These are phyloP conservation scores for Colletotrichum salicis DNA, from an alignment of 2,329 filamentous ascomycete species.

Conservation along the genomic window DNA sequence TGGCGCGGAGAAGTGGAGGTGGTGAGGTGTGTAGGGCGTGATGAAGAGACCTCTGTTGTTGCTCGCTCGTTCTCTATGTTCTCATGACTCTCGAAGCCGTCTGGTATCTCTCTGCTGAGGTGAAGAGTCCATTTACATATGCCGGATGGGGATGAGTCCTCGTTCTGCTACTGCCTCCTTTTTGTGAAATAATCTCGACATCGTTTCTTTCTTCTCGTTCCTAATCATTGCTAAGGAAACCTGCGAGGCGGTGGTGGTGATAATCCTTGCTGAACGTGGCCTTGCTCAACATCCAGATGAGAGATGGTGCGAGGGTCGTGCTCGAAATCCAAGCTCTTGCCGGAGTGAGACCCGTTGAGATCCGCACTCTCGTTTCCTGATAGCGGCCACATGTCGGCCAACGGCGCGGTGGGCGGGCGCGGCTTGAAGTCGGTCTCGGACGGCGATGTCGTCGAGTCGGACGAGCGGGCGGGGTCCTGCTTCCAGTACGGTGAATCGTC, in stretches of 20 bases:
- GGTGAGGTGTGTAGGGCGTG: not conserved
- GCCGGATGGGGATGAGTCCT: not conserved
- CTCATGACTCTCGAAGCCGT: constrained; percentile 9
- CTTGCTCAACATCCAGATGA: constrained; percentile 13
- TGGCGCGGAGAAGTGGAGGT: not conserved
- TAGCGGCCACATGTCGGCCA: constrained; percentile 29
- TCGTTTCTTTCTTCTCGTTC: not conserved
- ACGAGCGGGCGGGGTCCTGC: not conserved
- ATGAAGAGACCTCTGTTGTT: not conserved
- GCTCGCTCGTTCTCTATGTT: constrained; percentile 1
- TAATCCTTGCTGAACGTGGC: constrained; percentile 10
- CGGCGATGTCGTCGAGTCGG: constrained; percentile 9
- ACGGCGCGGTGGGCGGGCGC: constrained; percentile 28
- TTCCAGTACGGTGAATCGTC: constrained; percentile 14
- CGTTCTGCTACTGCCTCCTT: not conserved
- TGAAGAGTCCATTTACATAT: not conserved
- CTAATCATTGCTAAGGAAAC: constrained; percentile 12
- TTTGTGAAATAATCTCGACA: not conserved
- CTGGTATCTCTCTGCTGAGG: not conserved
- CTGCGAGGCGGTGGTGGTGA: constrained; percentile 32
- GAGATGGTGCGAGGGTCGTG: not conserved
- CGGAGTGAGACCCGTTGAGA: constrained; percentile 11
- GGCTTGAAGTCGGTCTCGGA: constrained; percentile 21
- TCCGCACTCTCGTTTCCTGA: constrained; percentile 18
- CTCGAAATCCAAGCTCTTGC: constrained; percentile 22